Base-by-base conservation (phyloP, 768 basidiomycete species). In the Termitomyces sp. region DNA sequence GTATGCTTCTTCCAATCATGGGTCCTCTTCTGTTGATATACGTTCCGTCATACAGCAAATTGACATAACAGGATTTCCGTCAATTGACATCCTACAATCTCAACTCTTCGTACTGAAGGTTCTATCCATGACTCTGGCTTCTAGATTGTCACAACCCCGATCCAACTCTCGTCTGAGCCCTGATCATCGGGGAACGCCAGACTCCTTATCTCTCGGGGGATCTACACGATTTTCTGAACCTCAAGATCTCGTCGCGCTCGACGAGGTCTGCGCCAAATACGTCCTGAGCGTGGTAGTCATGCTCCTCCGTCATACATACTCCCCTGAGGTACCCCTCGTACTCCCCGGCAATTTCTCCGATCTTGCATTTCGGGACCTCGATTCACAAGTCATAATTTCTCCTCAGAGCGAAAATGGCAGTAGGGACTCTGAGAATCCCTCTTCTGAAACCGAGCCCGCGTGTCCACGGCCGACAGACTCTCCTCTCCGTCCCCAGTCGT, bases 21-120 rank as follows among this genome's bases (percentile, higher is more conserved):
- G 40, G 8, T 50, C 59, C 10, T 30, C 38, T 24, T 9, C n/a
- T 28, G 48, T 54, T 60, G 2, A 52, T 40, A 24, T 57, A 45
- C 7, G 4, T 48, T 26, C 59, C 18, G 18, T 22, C 35, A 30
- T 46, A 58, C 63, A 87, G 79, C 86, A 85, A 75, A 74, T 76
- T 59, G 82, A 84, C 64, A 60, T 71, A 14, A 72, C 76, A 26
- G 83, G 82, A 2, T 73, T 76, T 54, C 72, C 81, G 56, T 75
- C 85, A 3, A 76, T 90, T 18, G 88, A 92, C 56, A 81, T 87
- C 44, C 79, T 94, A 4, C 92, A 95, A 66, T 94, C 93, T 0
- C 90, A 94, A 68, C 76, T 95, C 2, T 92, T 91, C 63, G 72
- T 95, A 40, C 78, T 94, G 65, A 92, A 94, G 71, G 85, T 94